A percentile compares a stretch with the other conserved stretches of the same genome.
phyloP scores from a whole-genome alignment of 2,329 filamentous ascomycete genomes.

The Alternaria panax region DNA sequence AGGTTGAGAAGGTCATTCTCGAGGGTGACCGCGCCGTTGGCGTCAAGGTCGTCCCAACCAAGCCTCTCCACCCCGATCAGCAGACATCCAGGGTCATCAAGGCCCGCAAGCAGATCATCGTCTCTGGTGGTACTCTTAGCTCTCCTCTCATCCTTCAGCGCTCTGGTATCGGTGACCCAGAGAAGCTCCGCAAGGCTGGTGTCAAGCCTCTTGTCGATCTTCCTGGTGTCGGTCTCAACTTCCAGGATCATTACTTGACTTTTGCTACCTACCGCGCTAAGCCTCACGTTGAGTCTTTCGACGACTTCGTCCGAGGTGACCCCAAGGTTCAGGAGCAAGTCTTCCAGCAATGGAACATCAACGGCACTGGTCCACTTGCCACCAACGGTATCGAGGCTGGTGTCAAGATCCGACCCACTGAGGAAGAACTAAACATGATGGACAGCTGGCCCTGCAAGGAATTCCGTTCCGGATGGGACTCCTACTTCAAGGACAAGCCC shows the following conservation, averaged over 20 bases:
- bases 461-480: slow-evolving; percentile 78
- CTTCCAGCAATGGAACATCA: slow-evolving; percentile 79
- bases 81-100: slow-evolving; percentile 65
- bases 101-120: slow-evolving; percentile 76
- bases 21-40: slow-evolving; percentile 75
- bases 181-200: slow-evolving; percentile 72
- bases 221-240: slow-evolving; percentile 76
- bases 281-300: slow-evolving; percentile 78
- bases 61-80: slow-evolving; percentile 67
- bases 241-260: slow-evolving; percentile 78
- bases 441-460: slow-evolving; percentile 76
- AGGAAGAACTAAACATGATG: slow-evolving; percentile 72
- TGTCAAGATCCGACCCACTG: slow-evolving; percentile 76
- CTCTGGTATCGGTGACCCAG: slow-evolving; percentile 75
- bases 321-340: slow-evolving; percentile 76
- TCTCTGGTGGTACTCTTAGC: slow-evolving; percentile 75
- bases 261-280: slow-evolving; percentile 76
- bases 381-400: slow-evolving; percentile 84
- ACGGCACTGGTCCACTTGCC: slow-evolving; percentile 77
- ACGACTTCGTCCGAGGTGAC: slow-evolving; percentile 79
- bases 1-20: slow-evolving; percentile 77
- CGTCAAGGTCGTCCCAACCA: slow-evolving; percentile 74
- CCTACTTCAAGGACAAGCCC: slow-evolving; percentile 83
- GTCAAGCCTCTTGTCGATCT: slow-evolving; percentile 74
- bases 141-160: slow-evolving; percentile 78